Evolutionary conservation across 176 grass and related monocot species (phyloP).

Genomic region (Carex cristatella): DNA sequence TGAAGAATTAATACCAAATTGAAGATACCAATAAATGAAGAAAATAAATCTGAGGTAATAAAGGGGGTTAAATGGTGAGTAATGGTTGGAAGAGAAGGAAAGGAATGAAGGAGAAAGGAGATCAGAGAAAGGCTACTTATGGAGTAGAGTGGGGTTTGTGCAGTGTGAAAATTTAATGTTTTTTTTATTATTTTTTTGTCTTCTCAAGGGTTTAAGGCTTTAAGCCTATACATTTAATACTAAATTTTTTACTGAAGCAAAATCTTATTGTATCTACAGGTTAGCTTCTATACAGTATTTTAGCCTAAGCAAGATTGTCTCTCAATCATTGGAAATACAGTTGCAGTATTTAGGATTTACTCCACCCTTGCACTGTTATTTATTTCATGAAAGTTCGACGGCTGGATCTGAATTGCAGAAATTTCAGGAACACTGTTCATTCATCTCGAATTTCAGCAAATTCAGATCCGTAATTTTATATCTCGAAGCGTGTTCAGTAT

Average conservation of each 20-base stretch:
- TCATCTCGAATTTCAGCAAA: no score
- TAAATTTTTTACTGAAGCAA: background rate
- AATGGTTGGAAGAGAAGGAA: slow-evolving; percentile 1
- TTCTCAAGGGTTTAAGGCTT: background rate
- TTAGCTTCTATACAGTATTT: background rate
- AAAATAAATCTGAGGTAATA: background rate
- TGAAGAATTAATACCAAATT: background rate
- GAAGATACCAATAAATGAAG: background rate
- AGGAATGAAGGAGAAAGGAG: slow-evolving; percentile 10
- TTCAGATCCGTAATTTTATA: no score
- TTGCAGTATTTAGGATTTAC: background rate
- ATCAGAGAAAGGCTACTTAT: slow-evolving; percentile 12
- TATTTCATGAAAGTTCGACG: background rate
- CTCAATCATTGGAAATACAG: background rate
- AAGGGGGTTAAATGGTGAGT: background rate
- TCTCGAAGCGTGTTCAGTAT: no score
- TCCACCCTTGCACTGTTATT: background rate
- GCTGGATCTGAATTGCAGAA: no score
- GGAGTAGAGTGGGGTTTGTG: slow-evolving; percentile 1
- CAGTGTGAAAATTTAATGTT: slow-evolving; percentile 17
- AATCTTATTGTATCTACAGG: background rate
- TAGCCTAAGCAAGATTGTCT: background rate
- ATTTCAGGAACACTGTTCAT: no score
- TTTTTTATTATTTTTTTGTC: background rate
- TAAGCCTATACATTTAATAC: background rate